A percentile compares a stretch with the other conserved stretches of the same genome.
phyloP scores from a whole-genome alignment of 805 yeast species.

The Komagataella phaffii region DNA sequence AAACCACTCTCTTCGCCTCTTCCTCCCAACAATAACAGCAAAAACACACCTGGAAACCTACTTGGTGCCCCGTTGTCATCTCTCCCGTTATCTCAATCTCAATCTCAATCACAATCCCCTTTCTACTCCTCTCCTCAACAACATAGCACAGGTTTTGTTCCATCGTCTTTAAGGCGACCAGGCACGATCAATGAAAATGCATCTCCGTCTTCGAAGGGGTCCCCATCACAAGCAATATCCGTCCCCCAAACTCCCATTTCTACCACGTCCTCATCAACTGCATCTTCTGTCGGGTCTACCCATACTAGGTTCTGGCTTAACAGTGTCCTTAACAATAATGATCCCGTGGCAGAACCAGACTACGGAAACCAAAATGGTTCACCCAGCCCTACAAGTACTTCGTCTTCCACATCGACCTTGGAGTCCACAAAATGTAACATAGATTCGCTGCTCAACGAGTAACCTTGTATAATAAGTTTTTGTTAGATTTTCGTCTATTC shows the following conservation, averaged over 20 bases:
- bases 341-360: not conserved
- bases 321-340: not conserved
- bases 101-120: not conserved
- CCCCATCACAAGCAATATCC: not conserved
- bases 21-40: not conserved
- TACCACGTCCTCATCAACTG: not conserved
- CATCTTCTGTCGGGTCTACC: slow-evolving; percentile 1
- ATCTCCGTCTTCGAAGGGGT: not conserved
- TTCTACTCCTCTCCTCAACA: not conserved
- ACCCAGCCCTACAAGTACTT: not conserved
- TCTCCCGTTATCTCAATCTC: not conserved
- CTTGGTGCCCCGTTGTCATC: not conserved
- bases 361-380: not conserved
- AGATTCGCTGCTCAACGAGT: not conserved
- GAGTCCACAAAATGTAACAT: not conserved
- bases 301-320: not conserved
- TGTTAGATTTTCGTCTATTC: not conserved
- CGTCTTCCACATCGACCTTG: not conserved
- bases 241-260: not conserved
- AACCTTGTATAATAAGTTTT: not conserved
- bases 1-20: not conserved
- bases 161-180: not conserved
- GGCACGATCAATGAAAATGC: not conserved
- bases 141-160: not conserved
- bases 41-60: not conserved